Conservation (phyloP, 1,284 basidiomycete species). For the Ceratobasidium sp. region DNA sequence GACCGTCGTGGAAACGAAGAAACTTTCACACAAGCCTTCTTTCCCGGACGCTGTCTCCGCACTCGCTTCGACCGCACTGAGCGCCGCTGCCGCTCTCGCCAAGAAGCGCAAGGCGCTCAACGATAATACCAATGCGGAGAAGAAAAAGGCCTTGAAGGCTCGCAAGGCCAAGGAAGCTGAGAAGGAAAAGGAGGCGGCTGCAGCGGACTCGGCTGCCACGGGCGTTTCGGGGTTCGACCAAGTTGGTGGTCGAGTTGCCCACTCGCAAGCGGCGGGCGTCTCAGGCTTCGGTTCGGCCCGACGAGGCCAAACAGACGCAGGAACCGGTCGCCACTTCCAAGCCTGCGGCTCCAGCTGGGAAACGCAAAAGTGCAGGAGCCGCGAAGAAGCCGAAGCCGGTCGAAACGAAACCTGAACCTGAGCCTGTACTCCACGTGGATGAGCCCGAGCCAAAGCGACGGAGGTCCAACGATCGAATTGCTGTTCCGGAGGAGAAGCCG, state of each 20-base stretch:
- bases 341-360: background rate
- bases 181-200: conserved; percentile 11
- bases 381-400: background rate
- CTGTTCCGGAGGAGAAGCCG: background rate
- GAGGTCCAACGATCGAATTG: conserved; percentile 13
- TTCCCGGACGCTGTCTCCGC: background rate
- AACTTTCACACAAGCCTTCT: background rate
- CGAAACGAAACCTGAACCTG: background rate
- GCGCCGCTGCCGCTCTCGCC: conserved; percentile 8
- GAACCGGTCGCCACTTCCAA: background rate
- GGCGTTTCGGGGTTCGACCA: conserved; percentile 10
- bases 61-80: background rate
- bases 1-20: background rate
- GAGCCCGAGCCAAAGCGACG: conserved; percentile 20
- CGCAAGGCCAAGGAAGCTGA: background rate
- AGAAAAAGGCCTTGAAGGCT: conserved; percentile 21
- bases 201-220: conserved; percentile 9
- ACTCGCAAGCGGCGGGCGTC: conserved; percentile 8
- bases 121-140: conserved; percentile 35
- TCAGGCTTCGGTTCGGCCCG: background rate
- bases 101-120: conserved; percentile 24
- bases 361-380: background rate
- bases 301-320: background rate
- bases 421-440: background rate
- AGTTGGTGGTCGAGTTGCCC: conserved; percentile 22